Base-by-base conservation (phyloP, 306 rosid species). In the Casuarina equisetifolia region DNA sequence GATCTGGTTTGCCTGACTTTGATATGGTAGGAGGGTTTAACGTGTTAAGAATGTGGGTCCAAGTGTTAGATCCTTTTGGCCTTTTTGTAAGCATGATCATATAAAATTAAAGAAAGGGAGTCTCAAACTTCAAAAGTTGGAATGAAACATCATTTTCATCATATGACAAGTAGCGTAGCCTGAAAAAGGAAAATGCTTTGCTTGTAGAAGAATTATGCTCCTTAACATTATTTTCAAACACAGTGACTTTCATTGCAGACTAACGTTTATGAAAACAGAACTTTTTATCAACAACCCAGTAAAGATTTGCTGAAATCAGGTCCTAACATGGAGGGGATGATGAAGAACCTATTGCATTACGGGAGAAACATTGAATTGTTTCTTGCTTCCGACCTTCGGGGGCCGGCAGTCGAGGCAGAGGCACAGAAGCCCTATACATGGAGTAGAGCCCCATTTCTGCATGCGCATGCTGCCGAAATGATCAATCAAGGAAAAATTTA, bases 11-110 rank as follows among this genome's bases (percentile, higher is more conserved):
- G 72, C 42, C 17, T 50, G 85, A 78, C 74, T 68, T 64, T 32
- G 72, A 80, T 73, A 79, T 79, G 77, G 72, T 74, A 80, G 62
- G 38, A 38, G 57, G 53, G 42, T 5, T 8, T 4, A 35, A 45
- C 68, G 59, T 71, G 70, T 76, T 12, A 78, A 86, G 91, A 25
- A 89, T 3, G 74, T 35, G 90, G 93, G 86, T 44, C 91, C 89
- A 15, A 44, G 8, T 84, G 86, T 82, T 89, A 90, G 90, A 79
- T 81, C 59, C 77, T 70, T 66, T 83, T 66, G 80, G 80, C 81
- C 78, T 70, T 85, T 76, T 77, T 81, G 76, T 72, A 81, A 70
- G 89, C 88, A 87, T 79, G 90, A 77, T 78, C 83, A 75, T 82
- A 84, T 45, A 84, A 79, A 75, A 79, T 81, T 86, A 84, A 81